Conservation (phyloP, 805 yeast species). For the Sugiyamaella americana region DNA sequence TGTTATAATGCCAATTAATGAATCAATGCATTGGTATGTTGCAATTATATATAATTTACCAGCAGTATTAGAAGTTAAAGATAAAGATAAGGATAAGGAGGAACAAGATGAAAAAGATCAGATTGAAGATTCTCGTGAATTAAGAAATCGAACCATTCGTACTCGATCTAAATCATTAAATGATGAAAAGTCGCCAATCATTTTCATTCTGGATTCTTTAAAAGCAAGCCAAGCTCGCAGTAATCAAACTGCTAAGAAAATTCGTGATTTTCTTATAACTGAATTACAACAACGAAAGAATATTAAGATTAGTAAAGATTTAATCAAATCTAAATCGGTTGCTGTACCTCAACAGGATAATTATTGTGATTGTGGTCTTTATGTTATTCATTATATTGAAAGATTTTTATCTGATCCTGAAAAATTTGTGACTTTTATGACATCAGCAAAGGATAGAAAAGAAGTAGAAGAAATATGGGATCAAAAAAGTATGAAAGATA, state of each 20-base stretch:
- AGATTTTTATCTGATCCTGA: conserved; percentile 27
- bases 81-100: conserved; percentile 6
- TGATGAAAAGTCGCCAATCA: conserved; percentile 30
- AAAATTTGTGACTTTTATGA: conserved; percentile 18
- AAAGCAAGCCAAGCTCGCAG: conserved; percentile 23
- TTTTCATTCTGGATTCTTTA: conserved; percentile 72
- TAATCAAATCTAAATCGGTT: conserved; percentile 45
- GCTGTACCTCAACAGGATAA: conserved; percentile 79
- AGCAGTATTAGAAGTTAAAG: conserved; percentile 16
- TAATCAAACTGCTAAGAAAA: conserved; percentile 35
- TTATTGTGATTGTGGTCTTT: conserved; percentile 92
- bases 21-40: conserved; percentile 81
- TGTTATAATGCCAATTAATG: conserved; percentile 76
- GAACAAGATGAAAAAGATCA: neutral
- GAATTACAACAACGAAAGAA: conserved; percentile 64
- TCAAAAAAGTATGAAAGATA: neutral
- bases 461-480: conserved; percentile 2
- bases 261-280: conserved; percentile 53
- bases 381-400: conserved; percentile 54
- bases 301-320: conserved; percentile 40
- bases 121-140: neutral
- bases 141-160: neutral
- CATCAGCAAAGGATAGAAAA: neutral
- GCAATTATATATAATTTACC: conserved; percentile 56
- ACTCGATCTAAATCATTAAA: neutral